A percentile compares a stretch with the other conserved stretches of the same genome.
These are phyloP conservation scores for Magnolia officinalis DNA, from an alignment of 164 flowering plant species.

Conservation along the genomic window DNA sequence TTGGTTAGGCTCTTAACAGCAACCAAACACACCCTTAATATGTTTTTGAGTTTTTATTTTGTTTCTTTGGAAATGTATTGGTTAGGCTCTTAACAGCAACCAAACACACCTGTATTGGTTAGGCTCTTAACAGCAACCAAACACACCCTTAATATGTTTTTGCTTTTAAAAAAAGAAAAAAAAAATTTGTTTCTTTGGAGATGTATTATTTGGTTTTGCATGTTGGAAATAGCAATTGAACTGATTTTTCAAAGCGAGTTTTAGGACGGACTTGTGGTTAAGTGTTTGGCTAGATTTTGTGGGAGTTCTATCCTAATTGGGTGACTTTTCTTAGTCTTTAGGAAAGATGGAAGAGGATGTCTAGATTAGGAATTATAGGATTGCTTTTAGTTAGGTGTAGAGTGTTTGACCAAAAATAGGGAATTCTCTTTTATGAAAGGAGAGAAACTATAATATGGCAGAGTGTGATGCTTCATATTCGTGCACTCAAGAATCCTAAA, in stretches of 20 bases:
- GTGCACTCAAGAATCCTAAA: not conserved
- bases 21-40: too few species aligned
- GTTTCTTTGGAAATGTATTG: too few species aligned
- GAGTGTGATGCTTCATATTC: not conserved
- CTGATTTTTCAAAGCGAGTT: not conserved
- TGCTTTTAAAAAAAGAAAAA: too few species aligned
- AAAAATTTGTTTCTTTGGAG: too few species aligned
- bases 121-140: too few species aligned
- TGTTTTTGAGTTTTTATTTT: too few species aligned
- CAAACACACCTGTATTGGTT: too few species aligned
- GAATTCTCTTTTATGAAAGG: not conserved
- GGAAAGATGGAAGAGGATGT: not conserved
- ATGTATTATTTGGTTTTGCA: not conserved
- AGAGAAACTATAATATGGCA: not conserved
- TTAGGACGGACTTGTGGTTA: not conserved
- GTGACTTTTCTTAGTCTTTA: not conserved
- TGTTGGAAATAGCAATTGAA: not conserved
- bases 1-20: too few species aligned
- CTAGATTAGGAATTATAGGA: not conserved
- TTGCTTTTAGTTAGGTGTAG: not conserved
- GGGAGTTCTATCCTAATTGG: not conserved
- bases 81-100: too few species aligned
- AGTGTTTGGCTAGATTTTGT: not conserved
- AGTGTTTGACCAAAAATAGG: not conserved
- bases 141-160: too few species aligned